Base-by-base conservation (phyloP, 257 asterid genomes). In the Dorcoceras hygrometricum region DNA sequence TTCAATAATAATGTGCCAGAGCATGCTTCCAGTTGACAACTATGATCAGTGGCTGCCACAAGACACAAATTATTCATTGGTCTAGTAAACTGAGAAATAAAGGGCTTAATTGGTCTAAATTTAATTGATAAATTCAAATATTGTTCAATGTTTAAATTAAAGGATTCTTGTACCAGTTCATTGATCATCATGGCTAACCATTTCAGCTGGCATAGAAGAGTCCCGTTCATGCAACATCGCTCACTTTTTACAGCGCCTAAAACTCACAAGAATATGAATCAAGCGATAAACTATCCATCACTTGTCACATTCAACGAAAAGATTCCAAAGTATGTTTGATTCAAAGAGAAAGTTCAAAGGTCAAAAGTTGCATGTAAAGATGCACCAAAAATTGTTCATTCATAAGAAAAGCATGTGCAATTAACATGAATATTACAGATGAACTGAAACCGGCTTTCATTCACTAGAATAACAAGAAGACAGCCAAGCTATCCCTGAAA, bases 301-400 rank as follows among this genome's bases (percentile, higher is more conserved):
- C 56, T 24, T 29, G 16, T 46, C 23, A 23, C 50, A 54, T 53
- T 61, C 36, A 8, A 58, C 63, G 57, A 25, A n/a, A 64, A 32
- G 23, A 59, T 23, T 53, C 57, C 50, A 63, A 73, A 71, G 71
- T 59, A 26, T 65, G 60, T 36, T 53, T 57, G 23, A 28, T 68
- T 26, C 39, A 50, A 36, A 19, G 23, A 12, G 12, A 51, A 65
- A 51, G 20, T 59, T 34, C 16, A 25, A 24, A 55, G 36, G 64
- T 57, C 23, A 28, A 64, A 27, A 26, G 50, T 57, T 65, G 68
- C 71, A 70, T 50, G 68, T 43, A 26, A 59, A 59, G 26, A 75
- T 20, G 34, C 24, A 56, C 23, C 62, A 36, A 69, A 59, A 70
- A n/a, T 39, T 65, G 71, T 22, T 23, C 27, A 23, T 58, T 29